Evolutionary conservation across 306 rosid genomes (phyloP).

Genomic region (Gynostemma pentaphyllum): DNA sequence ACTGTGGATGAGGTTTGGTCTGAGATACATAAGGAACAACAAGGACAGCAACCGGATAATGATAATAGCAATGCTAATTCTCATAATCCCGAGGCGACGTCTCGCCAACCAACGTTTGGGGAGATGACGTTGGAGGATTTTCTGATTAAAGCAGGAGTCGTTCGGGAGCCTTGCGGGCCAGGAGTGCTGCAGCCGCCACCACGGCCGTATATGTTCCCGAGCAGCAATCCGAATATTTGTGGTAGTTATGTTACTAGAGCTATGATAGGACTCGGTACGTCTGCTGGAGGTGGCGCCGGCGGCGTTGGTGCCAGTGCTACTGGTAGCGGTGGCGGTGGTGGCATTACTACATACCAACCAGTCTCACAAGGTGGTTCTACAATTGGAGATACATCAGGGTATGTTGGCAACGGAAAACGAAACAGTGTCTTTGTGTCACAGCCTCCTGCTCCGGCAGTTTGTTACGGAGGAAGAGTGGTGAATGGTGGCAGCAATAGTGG

Average conservation of each 20-base stretch:
- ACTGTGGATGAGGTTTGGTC: constrained; percentile 97
- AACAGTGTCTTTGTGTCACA: constrained; percentile 22
- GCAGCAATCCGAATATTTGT: constrained; percentile 19
- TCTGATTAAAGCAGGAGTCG: constrained; percentile 78
- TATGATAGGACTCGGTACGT: constrained; percentile 14
- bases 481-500: constrained; percentile 46
- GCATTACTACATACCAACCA: constrained; percentile 24
- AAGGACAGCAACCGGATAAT: constrained; percentile 13
- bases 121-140: constrained; percentile 96
- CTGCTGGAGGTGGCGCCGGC: constrained; percentile 12
- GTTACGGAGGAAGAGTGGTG: constrained; percentile 49
- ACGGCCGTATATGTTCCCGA: constrained; percentile 27
- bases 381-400: constrained; percentile 37
- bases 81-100: constrained; percentile 35
- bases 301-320: constrained; percentile 5
- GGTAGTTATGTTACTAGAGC: constrained; percentile 29
- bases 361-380: constrained; percentile 23
- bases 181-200: constrained; percentile 11
- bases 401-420: constrained; percentile 34
- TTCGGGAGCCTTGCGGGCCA: constrained; percentile 29
- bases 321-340: constrained; percentile 15
- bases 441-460: constrained; percentile 19
- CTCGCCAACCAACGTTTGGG: constrained; percentile 75
- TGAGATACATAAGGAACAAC: constrained; percentile 48
- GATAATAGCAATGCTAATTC: constrained; percentile 1